Conservation (phyloP, 2,329 filamentous ascomycete genomes). For the Alternaria sp. region DNA sequence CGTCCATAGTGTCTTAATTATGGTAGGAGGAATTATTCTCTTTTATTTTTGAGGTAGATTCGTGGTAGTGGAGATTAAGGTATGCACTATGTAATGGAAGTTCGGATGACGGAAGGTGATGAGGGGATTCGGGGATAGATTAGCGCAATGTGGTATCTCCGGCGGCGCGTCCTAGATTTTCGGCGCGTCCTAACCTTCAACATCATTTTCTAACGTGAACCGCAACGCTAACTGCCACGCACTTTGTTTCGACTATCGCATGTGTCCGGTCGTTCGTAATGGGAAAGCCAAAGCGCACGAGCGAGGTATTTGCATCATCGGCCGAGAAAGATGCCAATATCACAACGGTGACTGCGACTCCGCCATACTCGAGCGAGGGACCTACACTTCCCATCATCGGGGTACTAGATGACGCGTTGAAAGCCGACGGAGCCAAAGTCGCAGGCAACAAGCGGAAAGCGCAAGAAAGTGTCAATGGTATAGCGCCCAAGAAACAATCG, state of each 20-base stretch:
- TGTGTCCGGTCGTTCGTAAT: slow-evolving; percentile 2
- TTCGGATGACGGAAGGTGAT: not conserved
- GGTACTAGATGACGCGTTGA: not conserved
- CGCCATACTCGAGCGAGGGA: slow-evolving; percentile 32
- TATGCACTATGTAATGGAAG: not conserved
- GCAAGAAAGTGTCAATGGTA: not conserved
- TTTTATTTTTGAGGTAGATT: not conserved
- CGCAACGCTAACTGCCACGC: not conserved
- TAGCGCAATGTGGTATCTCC: slow-evolving; percentile 9
- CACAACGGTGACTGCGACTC: slow-evolving; percentile 11
- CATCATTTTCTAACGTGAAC: slow-evolving; percentile 1
- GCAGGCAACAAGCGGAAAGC: slow-evolving; percentile 21
- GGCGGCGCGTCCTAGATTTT: slow-evolving; percentile 17
- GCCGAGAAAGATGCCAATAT: slow-evolving; percentile 14
- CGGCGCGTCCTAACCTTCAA: slow-evolving; percentile 18
- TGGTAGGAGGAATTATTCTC: not conserved
- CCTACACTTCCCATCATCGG: slow-evolving; percentile 31
- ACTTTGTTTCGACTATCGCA: not conserved
- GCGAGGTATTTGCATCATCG: slow-evolving; percentile 32
- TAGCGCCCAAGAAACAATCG: not conserved
- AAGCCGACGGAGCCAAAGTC: not conserved
- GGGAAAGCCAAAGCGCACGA: slow-evolving; percentile 30
- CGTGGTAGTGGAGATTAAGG: not conserved
- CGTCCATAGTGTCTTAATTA: not conserved
- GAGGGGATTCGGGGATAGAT: slow-evolving; percentile 14